These are phyloP conservation scores for Brassica napus DNA, from an alignment of 345 rosid species.

Conservation along the genomic window Da-Ae NC_063438.1:9496001-9496500, in stretches of 20 bases:
- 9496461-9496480: background rate
- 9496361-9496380: background rate
- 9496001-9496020: background rate
- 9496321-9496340: background rate
- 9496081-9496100: too few relatives aligned
- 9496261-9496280: background rate
- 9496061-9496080: too few relatives aligned
- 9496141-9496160: too few relatives aligned
- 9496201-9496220: background rate
- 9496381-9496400: background rate
- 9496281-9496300: background rate
- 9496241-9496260: background rate
- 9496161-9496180: too few relatives aligned
- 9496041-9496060: too few relatives aligned
- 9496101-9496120: too few relatives aligned
- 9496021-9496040: too few relatives aligned
- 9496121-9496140: too few relatives aligned
- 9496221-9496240: background rate
- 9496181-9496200: too few relatives aligned
- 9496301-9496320: background rate
- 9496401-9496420: background rate
- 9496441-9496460: background rate
- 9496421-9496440: background rate
- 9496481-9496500: background rate
- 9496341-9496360: background rate